Base-by-base conservation (phyloP, 73 alveolate species). In the Tetrahymena malaccensis region DNA sequence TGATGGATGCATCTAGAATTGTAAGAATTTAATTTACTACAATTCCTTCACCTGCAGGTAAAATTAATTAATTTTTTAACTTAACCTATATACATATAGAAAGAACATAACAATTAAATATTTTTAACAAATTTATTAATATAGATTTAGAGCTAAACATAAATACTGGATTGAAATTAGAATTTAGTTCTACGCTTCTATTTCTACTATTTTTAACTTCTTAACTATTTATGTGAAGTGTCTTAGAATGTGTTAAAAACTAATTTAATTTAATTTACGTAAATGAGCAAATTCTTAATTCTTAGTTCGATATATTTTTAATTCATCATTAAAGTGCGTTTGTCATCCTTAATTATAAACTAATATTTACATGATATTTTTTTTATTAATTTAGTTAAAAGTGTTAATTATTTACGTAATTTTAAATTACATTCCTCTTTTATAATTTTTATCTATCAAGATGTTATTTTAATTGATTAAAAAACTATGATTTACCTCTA, bases 1-100 rank as follows among this genome's bases (percentile, higher is more conserved):
- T 95, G 93, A 95, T 95, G 97, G 95, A 85, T n/a, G 89, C 89
- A 27, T 27, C 89, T 9, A 70, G 21, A 70, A 70, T 70, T 3
- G 89, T 70, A 22, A 70, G 89, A 70, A 27, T 70, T 27, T 27
- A 70, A n/a, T 70, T 70, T 31, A 70, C 34, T 4, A 70, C 89
- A 19, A 1, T 70, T 11, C 9, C 37, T 70, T 70, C 89, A n/a
- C 89, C 89, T 27, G 9, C 34, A 70, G 89, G 89, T 70, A 70
- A 50, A 10, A n/a, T 70, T 70, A 27, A 70, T 56, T 56, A 9
- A 70, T n/a, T n/a, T n/a, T n/a, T n/a, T n/a, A n/a, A n/a, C n/a
- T n/a, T n/a, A n/a, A n/a, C n/a, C n/a, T n/a, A n/a, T n/a, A n/a
- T n/a, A 12, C 4, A 4, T 25, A 50, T 13, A 50, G 22, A 19